A percentile compares a stretch with the other conserved stretches of the same genome.
phyloP scores from a whole-genome alignment of 179 eudicot species.

The Vitellaria paradoxa region DNA sequence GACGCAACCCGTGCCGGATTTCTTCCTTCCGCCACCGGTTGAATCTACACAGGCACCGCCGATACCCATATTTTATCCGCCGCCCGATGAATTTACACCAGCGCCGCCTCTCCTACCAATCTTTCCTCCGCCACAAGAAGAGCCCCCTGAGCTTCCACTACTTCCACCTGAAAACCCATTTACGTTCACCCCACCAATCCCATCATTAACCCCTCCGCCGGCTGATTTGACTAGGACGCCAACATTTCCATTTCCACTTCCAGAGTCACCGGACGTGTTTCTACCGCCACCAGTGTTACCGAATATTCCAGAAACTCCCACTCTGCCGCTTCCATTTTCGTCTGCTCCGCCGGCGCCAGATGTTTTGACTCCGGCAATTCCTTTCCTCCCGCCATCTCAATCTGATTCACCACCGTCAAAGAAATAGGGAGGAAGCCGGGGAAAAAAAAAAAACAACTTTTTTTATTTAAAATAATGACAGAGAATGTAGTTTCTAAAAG shows the following conservation, averaged over 20 bases:
- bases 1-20: constrained; percentile 18
- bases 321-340: not conserved
- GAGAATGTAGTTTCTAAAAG: not conserved
- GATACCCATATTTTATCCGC: too few species aligned
- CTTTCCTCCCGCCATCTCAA: constrained; percentile 15
- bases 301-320: not conserved
- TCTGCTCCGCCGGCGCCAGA: not conserved
- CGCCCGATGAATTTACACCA: not conserved
- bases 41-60: constrained; percentile 17
- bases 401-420: constrained; percentile 14
- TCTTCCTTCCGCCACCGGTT: constrained; percentile 12
- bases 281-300: constrained; percentile 8
- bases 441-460: too few species aligned
- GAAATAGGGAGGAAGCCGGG: too few species aligned
- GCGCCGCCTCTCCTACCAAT: constrained; percentile 22
- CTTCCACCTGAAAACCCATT: constrained; percentile 15
- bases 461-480: not conserved
- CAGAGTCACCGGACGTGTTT: constrained; percentile 11
- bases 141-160: not conserved
- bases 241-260: constrained; percentile 9
- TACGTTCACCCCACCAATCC: not conserved
- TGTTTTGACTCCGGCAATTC: not conserved
- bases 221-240: constrained; percentile 4
- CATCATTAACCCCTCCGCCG: not conserved
- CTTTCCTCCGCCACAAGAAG: constrained; percentile 16